Evolutionary conservation across 139 green algal genomes (phyloP).

Genomic region (Zygnema circumcarinatum): DNA sequence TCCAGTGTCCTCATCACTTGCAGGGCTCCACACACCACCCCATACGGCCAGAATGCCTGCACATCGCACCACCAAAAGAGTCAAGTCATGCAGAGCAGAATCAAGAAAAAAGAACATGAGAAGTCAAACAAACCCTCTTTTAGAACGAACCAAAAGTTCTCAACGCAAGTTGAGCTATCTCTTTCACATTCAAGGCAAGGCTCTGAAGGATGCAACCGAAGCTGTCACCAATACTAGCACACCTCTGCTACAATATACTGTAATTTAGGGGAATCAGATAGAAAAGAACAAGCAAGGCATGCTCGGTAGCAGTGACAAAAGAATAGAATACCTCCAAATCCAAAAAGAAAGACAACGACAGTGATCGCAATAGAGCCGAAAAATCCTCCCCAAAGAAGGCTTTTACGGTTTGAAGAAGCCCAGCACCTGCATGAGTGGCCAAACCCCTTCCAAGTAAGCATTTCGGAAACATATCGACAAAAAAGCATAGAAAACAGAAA

Average conservation of each 20-base stretch:
- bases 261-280: too few species aligned
- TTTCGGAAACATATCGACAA: too few species aligned
- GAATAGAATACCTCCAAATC: conserved; percentile 63
- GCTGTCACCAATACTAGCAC: too few species aligned
- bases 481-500: too few species aligned
- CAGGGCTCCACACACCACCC: conserved; percentile 61
- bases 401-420: conserved; percentile 39
- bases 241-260: too few species aligned
- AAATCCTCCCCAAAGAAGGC: conserved; percentile 31
- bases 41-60: conserved; percentile 77
- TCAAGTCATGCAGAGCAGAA: not conserved
- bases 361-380: conserved; percentile 32
- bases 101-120: too few species aligned
- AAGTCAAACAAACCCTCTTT: too few species aligned
- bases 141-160: not conserved
- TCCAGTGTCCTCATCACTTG: not conserved
- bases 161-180: conserved; percentile 5
- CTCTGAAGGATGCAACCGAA: too few species aligned
- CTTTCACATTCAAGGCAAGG: too few species aligned
- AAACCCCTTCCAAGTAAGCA: too few species aligned
- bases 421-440: conserved; percentile 39
- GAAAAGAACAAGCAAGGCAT: too few species aligned
- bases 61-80: conserved; percentile 22
- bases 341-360: conserved; percentile 59
- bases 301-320: too few species aligned